Base-by-base conservation (phyloP, 176 grass and related monocot genomes). In the Cymbopogon citratus region DNA sequence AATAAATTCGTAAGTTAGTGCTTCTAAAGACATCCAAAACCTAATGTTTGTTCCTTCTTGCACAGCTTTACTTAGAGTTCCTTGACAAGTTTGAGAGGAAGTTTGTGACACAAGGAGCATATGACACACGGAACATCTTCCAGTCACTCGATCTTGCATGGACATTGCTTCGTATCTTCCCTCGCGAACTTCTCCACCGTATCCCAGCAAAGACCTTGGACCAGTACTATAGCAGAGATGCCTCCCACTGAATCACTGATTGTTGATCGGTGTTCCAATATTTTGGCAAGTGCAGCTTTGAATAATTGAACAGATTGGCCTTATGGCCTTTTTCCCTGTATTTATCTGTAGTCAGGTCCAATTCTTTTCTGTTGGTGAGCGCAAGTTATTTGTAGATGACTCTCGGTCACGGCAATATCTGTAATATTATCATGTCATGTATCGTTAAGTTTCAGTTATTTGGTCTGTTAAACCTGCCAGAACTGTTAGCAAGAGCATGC, bases 31-130 rank as follows among this genome's bases (percentile, higher is more conserved):
- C 25, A 14, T 34, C 38, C 65, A 35, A 52, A 68, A 78, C 51
- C 26, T 86, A 73, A 86, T 9, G 14, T 28, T 27, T 84, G 5
- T 77, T 74, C 2, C 64, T 89, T 28, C 63, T 46, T 87, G 49
- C 33, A 25, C 92, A 98, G 96, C 96, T 98, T 41, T 98, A 98
- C 81, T 80, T 99, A 24, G 96, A 99, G 76, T 99, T 99, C 85
- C 87, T 99, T 0, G 97, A 99, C 74, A 99, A 99, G 76, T 99
- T 99, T 48, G 97, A 99, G 83, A 93, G 83, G 89, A 99, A 99
- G 88, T 99, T 99, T 66, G 97, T 99, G 7, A 3, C 89, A 48
- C 97, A 99, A 83, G 93, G 97, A 35, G 93, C 97, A 82, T 99
- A 99, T 0, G 97, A 99, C 61, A 99, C 97, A 19, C 74, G 97